These are phyloP conservation scores for Uncinocarpus reesii DNA, from an alignment of 2,329 filamentous ascomycete genomes.

Conservation along the genomic window DNA sequence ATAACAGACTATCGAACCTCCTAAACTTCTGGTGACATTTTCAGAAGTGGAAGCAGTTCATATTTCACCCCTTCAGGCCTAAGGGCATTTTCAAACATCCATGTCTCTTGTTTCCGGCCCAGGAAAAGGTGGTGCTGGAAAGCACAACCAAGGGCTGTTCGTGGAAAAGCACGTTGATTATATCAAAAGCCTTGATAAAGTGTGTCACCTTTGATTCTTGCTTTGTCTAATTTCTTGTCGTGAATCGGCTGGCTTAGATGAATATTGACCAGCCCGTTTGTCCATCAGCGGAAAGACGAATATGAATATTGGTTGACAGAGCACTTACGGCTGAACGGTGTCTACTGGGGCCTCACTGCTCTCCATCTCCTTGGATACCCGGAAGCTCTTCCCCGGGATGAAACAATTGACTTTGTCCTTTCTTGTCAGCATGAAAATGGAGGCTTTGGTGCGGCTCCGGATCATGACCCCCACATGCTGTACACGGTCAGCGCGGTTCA, in stretches of 20 bases:
- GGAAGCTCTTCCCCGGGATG: constrained; percentile 66
- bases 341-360: constrained; percentile 92
- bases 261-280: constrained; percentile 6
- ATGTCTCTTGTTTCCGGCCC: constrained; percentile 55
- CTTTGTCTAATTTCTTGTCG: constrained; percentile 14
- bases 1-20: too few relatives aligned
- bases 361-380: constrained; percentile 75
- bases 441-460: constrained; percentile 86
- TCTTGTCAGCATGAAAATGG: constrained; percentile 84
- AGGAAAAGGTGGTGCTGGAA: constrained; percentile 40
- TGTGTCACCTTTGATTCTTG: constrained; percentile 35
- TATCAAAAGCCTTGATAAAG: constrained; percentile 81
- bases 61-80: too few relatives aligned
- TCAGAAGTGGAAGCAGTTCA: too few relatives aligned
- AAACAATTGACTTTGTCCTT: constrained; percentile 85
- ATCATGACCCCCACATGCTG: constrained; percentile 91
- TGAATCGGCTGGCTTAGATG: constrained; percentile 19
- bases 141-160: constrained; percentile 42
- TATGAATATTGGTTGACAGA: constrained; percentile 97
- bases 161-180: constrained; percentile 72
- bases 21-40: too few relatives aligned
- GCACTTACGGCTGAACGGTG: constrained; percentile 84
- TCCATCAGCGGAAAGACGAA: constrained; percentile 66
- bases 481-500: constrained; percentile 94
- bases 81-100: too few relatives aligned